Evolutionary conservation across 257 asterid genomes (phyloP).

Genomic region (Jacaranda mimosifolia): DNA sequence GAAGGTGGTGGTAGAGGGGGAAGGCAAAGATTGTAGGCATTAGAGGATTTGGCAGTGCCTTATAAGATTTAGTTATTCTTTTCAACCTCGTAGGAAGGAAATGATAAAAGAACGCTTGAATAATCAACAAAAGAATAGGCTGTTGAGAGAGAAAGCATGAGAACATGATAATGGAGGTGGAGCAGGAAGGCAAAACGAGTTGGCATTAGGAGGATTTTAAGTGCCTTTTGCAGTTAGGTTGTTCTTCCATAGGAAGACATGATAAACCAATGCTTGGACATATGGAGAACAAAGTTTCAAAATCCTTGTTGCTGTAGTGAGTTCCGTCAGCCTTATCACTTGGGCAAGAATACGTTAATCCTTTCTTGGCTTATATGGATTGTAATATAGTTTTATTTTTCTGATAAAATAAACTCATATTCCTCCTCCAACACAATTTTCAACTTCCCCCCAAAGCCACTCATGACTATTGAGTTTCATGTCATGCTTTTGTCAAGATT

Average conservation of each 20-base stretch:
- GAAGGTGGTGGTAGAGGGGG: constrained; percentile 8
- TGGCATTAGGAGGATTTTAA: constrained; percentile 7
- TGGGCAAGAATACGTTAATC: background rate
- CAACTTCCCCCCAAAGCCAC: background rate
- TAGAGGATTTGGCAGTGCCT: constrained; percentile 11
- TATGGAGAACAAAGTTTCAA: background rate
- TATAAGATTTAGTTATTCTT: constrained; percentile 3
- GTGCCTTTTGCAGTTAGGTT: background rate
- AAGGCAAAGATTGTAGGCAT: background rate
- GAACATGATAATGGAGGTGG: background rate
- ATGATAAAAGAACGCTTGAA: constrained; percentile 1
- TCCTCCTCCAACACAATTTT: background rate
- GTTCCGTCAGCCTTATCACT: background rate
- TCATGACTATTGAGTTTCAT: background rate
- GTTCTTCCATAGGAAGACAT: constrained; percentile 3
- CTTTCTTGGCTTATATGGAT: background rate
- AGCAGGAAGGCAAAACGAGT: background rate
- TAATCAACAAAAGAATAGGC: background rate
- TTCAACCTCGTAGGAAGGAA: background rate
- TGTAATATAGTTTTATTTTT: background rate
- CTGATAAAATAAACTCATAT: background rate
- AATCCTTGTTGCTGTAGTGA: background rate
- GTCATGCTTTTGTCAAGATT: constrained; percentile 9
- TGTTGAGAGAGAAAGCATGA: background rate
- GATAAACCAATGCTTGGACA: constrained; percentile 10